phyloP scores from a whole-genome alignment of 257 asterid species.

The Nicotiana benthamiana region DNA sequence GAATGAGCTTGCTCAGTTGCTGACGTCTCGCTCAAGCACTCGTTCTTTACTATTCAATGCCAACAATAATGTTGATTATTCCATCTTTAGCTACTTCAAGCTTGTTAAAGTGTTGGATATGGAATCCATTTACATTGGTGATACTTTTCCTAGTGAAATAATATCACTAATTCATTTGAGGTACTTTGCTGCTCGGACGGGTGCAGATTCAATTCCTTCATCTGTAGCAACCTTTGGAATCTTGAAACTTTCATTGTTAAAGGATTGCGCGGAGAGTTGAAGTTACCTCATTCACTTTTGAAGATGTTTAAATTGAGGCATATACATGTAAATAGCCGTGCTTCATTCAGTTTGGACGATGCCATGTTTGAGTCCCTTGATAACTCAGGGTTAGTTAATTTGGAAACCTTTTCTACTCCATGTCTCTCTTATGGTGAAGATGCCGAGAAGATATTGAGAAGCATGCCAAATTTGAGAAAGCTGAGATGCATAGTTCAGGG shows the following conservation, averaged over 20 bases:
- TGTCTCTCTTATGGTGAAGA: background rate
- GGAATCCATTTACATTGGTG: background rate
- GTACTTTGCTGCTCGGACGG: background rate
- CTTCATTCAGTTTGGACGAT: background rate
- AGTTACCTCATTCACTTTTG: background rate
- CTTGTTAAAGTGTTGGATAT: conserved; percentile 9
- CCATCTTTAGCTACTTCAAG: background rate
- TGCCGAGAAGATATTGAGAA: background rate
- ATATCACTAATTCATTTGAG: background rate
- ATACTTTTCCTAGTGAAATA: background rate
- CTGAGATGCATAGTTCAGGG: background rate
- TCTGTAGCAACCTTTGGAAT: background rate
- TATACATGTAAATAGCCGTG: background rate
- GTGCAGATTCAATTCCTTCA: background rate
- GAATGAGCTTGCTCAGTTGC: background rate
- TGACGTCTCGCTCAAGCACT: background rate
- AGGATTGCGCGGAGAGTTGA: background rate
- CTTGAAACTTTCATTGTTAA: background rate
- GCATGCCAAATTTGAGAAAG: background rate
- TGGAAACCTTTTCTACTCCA: background rate
- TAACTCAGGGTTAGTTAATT: background rate
- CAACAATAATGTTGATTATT: background rate
- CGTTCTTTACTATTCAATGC: background rate
- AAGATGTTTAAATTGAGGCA: background rate
- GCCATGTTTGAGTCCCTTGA: background rate